Evolutionary conservation across 495 filamentous ascomycete genomes (phyloP), one percentile per base, ranked within the genome.

Genomic region (Daldinia loculata): DNA sequence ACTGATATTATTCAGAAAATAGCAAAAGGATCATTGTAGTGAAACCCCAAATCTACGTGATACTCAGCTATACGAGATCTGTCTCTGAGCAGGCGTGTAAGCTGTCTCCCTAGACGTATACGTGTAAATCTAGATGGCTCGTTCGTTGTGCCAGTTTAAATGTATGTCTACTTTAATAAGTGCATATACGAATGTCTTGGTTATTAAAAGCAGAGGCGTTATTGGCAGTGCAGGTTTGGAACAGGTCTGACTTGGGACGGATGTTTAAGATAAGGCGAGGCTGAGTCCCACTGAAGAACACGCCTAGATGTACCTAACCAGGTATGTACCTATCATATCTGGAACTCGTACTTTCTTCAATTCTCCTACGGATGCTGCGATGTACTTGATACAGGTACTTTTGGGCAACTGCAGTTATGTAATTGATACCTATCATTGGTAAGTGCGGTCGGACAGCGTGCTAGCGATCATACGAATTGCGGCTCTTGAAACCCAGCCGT

Each of bases 401-500:
- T 22, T 12, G 22, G 43, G 43, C 19, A 48, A 58, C 22, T 38
- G 38, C 17, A 30, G 50, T 1, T 11, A 36, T 26, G 36, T 14
- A 41, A 32, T 45, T 30, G 22, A 36, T 55, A 56, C 34, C 11
- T 55, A 56, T 27, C 11, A 32, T 41, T 61, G 51, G 51, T 30
- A 39, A 53, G 15, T 59, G 59, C 62, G 66, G 32, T 69, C 66
- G 63, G 66, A 69, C 59, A 50, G 26, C 24, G 56, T 61, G 24
- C 50, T 68, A 72, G 65, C 70, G 65, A 69, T 72, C 63, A 71
- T 41, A 71, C 69, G 30, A 30, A 61, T 14, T 64, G 70, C 70
- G 70, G 60, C 57, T 72, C 61, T 66, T 71, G 69, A 71, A 71
- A 71, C 69, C 53, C 12, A 66, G 51, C 58, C 24, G 69, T 63